A percentile compares a stretch with the other conserved stretches of the same genome.
These are phyloP conservation scores for Thecaphora thlaspeos DNA, from an alignment of 1,284 basidiomycete genomes.

Conservation along the genomic window DNA sequence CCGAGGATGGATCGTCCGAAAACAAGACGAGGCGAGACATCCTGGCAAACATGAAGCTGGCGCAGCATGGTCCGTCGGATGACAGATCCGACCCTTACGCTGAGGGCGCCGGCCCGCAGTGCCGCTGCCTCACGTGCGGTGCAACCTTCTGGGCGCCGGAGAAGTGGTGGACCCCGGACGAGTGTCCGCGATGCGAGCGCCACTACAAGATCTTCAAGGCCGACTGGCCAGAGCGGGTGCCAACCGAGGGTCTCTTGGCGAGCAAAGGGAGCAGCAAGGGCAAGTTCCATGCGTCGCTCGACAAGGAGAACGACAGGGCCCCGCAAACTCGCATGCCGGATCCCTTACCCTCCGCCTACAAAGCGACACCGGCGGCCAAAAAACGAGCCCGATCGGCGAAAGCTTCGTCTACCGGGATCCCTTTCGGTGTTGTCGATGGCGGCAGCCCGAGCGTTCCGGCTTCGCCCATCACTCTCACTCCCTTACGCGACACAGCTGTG, in stretches of 20 bases:
- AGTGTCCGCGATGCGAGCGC: slow-evolving; percentile 53
- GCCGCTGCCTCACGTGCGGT: slow-evolving; percentile 51
- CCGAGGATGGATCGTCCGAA: slow-evolving; percentile 9
- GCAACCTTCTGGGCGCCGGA: slow-evolving; percentile 51
- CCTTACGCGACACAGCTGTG: slow-evolving; percentile 4
- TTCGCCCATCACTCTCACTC: slow-evolving; percentile 4
- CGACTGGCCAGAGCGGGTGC: slow-evolving; percentile 49
- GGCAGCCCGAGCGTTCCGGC: neutral
- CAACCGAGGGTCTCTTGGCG: slow-evolving; percentile 22
- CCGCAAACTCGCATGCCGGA: too few relatives aligned
- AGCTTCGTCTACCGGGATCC: neutral
- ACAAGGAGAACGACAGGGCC: neutral
- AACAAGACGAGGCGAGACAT: slow-evolving; percentile 20
- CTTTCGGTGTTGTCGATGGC: neutral
- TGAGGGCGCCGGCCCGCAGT: slow-evolving; percentile 35
- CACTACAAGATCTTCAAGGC: slow-evolving; percentile 56
- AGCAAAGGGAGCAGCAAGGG: slow-evolving; percentile 28
- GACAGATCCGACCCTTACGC: slow-evolving; percentile 36
- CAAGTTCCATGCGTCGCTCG: slow-evolving; percentile 9
- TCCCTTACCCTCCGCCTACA: too few relatives aligned
- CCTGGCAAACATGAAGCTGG: slow-evolving; percentile 29
- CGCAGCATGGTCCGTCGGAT: slow-evolving; percentile 33
- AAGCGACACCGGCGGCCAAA: neutral
- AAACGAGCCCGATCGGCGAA: slow-evolving; percentile 3
- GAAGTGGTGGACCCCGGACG: slow-evolving; percentile 56